Percentiles rank a stretch among this genome's conserved stretches.
These are phyloP conservation scores for Phylloporus sp. DNA, from an alignment of 768 basidiomycete genomes.

Conservation along the genomic window DNA sequence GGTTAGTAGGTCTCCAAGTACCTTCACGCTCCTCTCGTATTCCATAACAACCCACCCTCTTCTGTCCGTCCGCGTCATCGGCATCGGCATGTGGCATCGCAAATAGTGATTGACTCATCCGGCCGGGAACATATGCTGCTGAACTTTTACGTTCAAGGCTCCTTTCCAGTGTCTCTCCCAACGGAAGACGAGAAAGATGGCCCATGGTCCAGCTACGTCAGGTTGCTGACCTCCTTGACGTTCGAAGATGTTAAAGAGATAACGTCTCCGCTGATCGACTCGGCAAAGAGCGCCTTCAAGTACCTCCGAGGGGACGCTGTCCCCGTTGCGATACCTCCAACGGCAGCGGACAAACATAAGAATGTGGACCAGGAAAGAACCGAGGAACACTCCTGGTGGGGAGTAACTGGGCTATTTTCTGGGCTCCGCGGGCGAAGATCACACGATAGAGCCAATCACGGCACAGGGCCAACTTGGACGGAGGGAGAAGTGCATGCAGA, in stretches of 20 bases:
- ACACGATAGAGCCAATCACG: conserved; percentile 27
- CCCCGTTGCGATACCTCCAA: conserved; percentile 33
- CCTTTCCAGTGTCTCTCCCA: conserved; percentile 30
- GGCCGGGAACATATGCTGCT: conserved; percentile 83
- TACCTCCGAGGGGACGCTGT: conserved; percentile 66
- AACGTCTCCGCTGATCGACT: conserved; percentile 39
- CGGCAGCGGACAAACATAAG: conserved; percentile 23
- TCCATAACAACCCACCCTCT: conserved; percentile 83
- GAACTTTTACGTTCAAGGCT: conserved; percentile 74
- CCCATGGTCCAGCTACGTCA: conserved; percentile 34
- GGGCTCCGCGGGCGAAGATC: conserved; percentile 46
- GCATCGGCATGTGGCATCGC: conserved; percentile 75
- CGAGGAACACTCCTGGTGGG: conserved; percentile 41
- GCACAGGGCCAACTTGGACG: conserved; percentile 46
- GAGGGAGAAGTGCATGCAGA: conserved; percentile 83
- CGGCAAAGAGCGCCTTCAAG: conserved; percentile 54
- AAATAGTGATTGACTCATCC: conserved; percentile 63
- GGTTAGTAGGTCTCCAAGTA: conserved; percentile 57
- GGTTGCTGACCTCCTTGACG: conserved; percentile 48
- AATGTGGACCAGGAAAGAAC: conserved; percentile 28
- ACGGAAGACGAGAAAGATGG: conserved; percentile 23
- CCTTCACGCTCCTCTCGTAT: conserved; percentile 60
- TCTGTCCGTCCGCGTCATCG: conserved; percentile 71
- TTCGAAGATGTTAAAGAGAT: conserved; percentile 51
- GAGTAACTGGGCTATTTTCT: conserved; percentile 64